These are phyloP conservation scores for Stephanocyclus meneghinianus DNA, from an alignment of 352 stramenopile species.

Conservation along the genomic window DNA sequence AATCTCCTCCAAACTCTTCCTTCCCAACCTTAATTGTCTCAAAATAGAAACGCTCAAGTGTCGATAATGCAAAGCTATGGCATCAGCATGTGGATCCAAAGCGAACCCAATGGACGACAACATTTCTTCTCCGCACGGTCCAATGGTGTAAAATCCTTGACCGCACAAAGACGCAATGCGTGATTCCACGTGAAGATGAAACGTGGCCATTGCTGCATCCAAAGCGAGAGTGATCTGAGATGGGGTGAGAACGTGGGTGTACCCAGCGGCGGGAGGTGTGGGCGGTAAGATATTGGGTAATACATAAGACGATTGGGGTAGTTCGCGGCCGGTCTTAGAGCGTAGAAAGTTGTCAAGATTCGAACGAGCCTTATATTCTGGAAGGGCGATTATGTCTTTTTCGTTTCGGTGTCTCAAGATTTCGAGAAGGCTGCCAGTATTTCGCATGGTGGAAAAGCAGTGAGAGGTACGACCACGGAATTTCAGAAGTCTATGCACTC, in stretches of 20 bases:
- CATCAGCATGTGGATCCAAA: constrained; percentile 57
- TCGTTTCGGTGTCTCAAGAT: constrained; percentile 32
- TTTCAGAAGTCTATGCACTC: no score
- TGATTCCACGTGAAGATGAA: constrained; percentile 81
- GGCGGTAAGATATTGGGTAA: constrained; percentile 24
- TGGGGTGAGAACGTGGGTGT: constrained; percentile 41
- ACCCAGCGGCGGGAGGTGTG: constrained; percentile 23
- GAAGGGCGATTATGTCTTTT: constrained; percentile 49
- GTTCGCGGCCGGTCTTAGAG: constrained; percentile 6
- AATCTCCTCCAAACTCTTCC: constrained; percentile 64
- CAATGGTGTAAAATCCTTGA: constrained; percentile 85
- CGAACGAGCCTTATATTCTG: constrained; percentile 45
- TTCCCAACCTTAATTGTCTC: constrained; percentile 56
- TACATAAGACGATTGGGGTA: not conserved
- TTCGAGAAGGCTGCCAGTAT: constrained; percentile 25
- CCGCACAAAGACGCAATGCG: constrained; percentile 78
- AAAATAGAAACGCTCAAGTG: constrained; percentile 76
- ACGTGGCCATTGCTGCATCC: constrained; percentile 76
- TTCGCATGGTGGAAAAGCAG: not conserved
- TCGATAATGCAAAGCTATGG: constrained; percentile 83
- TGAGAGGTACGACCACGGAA: not conserved
- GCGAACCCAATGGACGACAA: constrained; percentile 58
- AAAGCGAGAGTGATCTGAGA: constrained; percentile 51
- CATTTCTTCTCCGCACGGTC: constrained; percentile 82
- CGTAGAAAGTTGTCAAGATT: constrained; percentile 43